These are phyloP conservation scores for Calonectria montana DNA, from an alignment of 2,329 filamentous ascomycete species.

Conservation along the genomic window DNA sequence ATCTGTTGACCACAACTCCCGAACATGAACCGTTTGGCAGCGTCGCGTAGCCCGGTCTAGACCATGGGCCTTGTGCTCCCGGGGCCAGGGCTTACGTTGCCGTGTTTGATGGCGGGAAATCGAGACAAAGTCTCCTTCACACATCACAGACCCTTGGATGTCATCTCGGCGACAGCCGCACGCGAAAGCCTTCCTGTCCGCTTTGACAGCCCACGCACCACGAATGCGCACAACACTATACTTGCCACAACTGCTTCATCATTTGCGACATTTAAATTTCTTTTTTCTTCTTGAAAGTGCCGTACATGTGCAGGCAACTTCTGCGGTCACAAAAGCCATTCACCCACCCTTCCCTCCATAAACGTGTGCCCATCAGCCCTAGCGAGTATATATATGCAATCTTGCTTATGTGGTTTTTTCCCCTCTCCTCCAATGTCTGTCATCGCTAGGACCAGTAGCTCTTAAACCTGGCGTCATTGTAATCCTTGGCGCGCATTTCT, in stretches of 20 bases:
- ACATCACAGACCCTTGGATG: background rate
- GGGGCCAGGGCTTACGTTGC: background rate
- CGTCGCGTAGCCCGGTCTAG: background rate
- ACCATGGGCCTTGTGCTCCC: background rate
- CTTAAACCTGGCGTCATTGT: background rate
- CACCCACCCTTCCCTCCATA: background rate
- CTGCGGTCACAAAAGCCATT: background rate
- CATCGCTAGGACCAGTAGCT: background rate
- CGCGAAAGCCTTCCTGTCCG: background rate
- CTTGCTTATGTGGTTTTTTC: slow-evolving; percentile 5
- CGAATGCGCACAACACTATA: background rate
- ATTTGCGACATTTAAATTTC: background rate
- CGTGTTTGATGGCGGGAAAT: background rate
- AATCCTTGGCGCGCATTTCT: slow-evolving; percentile 21
- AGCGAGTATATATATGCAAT: background rate
- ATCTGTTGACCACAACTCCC: slow-evolving; percentile 1
- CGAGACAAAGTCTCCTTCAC: slow-evolving; percentile 4
- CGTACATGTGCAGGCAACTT: background rate
- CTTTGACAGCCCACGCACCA: background rate
- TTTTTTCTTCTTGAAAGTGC: background rate
- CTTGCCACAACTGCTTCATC: background rate
- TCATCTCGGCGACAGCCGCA: background rate
- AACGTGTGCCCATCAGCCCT: background rate
- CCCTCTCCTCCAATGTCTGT: background rate
- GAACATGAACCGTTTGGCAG: slow-evolving; percentile 7